Evolutionary conservation across 306 rosid genomes (phyloP), one percentile per base, ranked within the genome.

Genomic region (Medicago arabica): DNA sequence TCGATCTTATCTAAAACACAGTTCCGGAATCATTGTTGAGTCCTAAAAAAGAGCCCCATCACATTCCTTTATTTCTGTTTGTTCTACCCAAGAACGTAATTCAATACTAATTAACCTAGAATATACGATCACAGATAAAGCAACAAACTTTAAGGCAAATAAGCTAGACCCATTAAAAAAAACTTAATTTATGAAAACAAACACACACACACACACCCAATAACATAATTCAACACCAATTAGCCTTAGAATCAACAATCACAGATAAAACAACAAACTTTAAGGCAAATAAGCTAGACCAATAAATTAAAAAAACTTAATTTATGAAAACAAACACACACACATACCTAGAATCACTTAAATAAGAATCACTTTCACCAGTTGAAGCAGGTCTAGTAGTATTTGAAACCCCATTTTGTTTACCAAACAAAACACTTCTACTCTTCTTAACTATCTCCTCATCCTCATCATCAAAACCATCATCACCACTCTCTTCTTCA

Each of bases 321-420:
- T 40, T 53, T 9, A 75, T 9, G 10, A 34, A 8, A 8, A 14
- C 19, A 71, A 8, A 17, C 47, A 61, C 18, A 71, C 6, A 70
- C 3, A 46, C 83, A 59, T 67, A 95, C 99, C 92, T 87, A 9
- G 96, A 74, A 8, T 92, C 96, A 75, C 97, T 95, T 73, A 95
- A 86, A 76, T 92, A 92, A 62, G 93, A 92, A 19, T 78, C 93
- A 57, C 90, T 83, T 76, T 85, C 73, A 25, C 77, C 83, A 9
- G 93, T 1, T 31, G 88, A 85, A 62, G 72, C 80, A 62, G 75
- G 74, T 47, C 55, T 83, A 3, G 87, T 74, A 55, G 71, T 19
- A 6, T 58, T 19, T 72, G 82, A 80, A 55, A 43, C 70, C 34
- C 6, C 87, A 16, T 79, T 81, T 8, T 71, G 82, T 25, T 47